Conservation (phyloP, 257 asterid genomes). For the Solanum etuberosum region DNA sequence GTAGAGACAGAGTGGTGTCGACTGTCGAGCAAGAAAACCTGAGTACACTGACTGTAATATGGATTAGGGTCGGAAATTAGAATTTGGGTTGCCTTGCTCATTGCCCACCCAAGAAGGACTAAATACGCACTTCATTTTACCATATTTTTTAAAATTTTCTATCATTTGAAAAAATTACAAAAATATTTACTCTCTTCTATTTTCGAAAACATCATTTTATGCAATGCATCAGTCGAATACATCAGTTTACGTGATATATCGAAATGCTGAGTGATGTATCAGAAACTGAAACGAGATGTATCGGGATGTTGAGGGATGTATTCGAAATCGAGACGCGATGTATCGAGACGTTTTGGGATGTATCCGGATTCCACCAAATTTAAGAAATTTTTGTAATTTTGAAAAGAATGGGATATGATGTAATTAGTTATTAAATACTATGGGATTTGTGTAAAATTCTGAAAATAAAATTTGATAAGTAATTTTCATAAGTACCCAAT, state of each 20-base stretch:
- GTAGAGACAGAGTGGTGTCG: not conserved
- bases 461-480: too few relatives aligned
- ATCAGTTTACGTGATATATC: too few relatives aligned
- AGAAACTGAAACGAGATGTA: not conserved
- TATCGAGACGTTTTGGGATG: not conserved
- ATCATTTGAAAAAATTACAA: not conserved
- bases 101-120: not conserved
- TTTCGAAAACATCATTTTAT: too few relatives aligned
- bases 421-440: too few relatives aligned
- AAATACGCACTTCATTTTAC: too few relatives aligned
- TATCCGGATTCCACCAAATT: too few relatives aligned
- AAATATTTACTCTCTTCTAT: rapidly evolving
- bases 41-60: not conserved
- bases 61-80: not conserved
- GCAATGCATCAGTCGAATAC: not conserved
- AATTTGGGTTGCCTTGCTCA: not conserved
- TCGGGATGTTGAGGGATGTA: too few relatives aligned
- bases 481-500: not conserved
- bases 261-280: too few relatives aligned
- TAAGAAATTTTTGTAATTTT: not conserved
- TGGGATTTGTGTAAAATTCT: not conserved
- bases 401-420: not conserved
- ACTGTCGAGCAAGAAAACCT: not conserved
- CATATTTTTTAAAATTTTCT: too few relatives aligned
- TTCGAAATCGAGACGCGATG: too few relatives aligned